phyloP scores from a whole-genome alignment of 169 alveolate genomes.

The Pseudocohnilembus persalinus region DNA sequence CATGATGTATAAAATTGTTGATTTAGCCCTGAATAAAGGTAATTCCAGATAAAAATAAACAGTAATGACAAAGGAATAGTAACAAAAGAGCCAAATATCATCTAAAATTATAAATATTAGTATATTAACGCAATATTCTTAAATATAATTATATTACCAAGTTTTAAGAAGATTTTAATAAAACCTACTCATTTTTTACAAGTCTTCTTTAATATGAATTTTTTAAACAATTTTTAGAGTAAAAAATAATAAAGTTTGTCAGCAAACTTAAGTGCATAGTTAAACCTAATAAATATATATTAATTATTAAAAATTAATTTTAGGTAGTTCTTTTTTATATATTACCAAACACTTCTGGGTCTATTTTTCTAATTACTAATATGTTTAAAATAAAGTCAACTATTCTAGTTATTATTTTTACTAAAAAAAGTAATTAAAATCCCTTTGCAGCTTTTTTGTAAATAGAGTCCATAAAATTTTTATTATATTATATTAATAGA shows the following conservation, averaged over 20 bases:
- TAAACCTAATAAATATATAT: neutral
- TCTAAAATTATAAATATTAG: neutral
- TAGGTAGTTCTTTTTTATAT: neutral
- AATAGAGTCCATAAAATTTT: no score
- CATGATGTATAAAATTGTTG: neutral
- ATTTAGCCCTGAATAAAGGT: neutral
- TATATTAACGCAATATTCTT: no score
- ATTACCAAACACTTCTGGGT: neutral
- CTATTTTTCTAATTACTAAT: constrained; percentile 19
- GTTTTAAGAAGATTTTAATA: constrained; percentile 12
- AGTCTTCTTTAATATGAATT: constrained; percentile 3
- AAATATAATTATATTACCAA: neutral
- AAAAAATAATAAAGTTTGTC: constrained; percentile 19
- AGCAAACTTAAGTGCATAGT: constrained; percentile 3
- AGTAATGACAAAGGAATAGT: constrained; percentile 11
- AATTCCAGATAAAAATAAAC: neutral
- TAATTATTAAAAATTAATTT: no score
- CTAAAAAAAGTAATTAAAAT: constrained; percentile 7
- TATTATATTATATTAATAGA: no score
- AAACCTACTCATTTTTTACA: neutral
- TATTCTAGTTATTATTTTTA: constrained; percentile 12
- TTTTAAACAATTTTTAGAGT: constrained; percentile 11
- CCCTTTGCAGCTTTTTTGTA: constrained; percentile 10
- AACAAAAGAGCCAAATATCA: constrained; percentile 9
- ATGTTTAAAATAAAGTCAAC: constrained; percentile 22